These are phyloP conservation scores for Chaetothyriales sp. DNA, from an alignment of 2,329 filamentous ascomycete genomes.

Conservation along the genomic window DNA sequence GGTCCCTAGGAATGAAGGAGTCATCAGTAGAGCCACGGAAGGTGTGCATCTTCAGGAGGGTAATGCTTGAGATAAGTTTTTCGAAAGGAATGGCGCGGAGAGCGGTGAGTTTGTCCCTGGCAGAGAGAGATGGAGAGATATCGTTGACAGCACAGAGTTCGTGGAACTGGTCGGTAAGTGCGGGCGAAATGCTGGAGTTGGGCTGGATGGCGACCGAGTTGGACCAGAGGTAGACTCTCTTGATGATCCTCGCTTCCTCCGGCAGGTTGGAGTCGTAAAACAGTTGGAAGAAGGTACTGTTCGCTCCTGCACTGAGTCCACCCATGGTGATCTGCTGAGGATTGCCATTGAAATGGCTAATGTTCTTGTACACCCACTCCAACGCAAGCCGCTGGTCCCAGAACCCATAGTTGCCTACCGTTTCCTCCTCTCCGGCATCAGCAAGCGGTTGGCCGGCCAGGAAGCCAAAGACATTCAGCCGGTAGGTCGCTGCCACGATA, in stretches of 20 bases:
- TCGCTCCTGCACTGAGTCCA: conserved; percentile 33
- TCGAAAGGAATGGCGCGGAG: conserved; percentile 23
- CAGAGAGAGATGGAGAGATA: conserved; percentile 16
- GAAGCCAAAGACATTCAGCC: conserved; percentile 38
- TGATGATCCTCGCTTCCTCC: conserved; percentile 19
- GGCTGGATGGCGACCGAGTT: conserved; percentile 36
- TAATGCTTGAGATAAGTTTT: conserved; percentile 25
- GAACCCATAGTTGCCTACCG: conserved; percentile 30
- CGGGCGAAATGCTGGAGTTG: conserved; percentile 22
- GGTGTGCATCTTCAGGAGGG: conserved; percentile 32
- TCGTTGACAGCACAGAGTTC: conserved; percentile 28
- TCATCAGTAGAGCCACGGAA: conserved; percentile 34
- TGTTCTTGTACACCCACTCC: conserved; percentile 39
- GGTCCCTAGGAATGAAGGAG: conserved; percentile 27
- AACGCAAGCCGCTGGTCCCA: conserved; percentile 39
- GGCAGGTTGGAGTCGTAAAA: conserved; percentile 24
- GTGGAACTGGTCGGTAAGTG: conserved; percentile 30
- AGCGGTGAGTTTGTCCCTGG: conserved; percentile 21
- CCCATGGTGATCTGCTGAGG: conserved; percentile 32
- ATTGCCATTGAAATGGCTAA: conserved; percentile 35
- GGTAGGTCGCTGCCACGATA: conserved; percentile 36
- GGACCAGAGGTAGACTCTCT: conserved; percentile 31
- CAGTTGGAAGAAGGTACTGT: conserved; percentile 31
- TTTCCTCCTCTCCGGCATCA: conserved; percentile 20
- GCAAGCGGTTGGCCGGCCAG: conserved; percentile 29